Percentiles rank a stretch among this genome's conserved stretches.
Evolutionary conservation across 805 yeast genomes (phyloP).

Genomic region (Nakazawaea molendinolei): DNA sequence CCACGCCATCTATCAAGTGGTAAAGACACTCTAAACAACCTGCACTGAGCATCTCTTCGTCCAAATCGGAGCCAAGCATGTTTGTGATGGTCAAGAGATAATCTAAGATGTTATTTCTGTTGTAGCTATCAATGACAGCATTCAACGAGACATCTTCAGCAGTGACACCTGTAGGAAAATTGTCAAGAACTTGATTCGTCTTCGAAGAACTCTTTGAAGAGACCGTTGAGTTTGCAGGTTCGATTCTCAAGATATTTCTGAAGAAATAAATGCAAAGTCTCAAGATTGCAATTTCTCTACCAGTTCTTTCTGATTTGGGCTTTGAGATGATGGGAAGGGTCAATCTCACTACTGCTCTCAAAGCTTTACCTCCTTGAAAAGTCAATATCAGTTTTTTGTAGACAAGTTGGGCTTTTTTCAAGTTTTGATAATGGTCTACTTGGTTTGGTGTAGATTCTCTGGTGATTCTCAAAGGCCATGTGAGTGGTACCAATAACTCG

Average conservation of each 20-base stretch:
- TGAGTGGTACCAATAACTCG: conserved; percentile 74
- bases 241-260: conserved; percentile 73
- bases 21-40: conserved; percentile 66
- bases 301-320: conserved; percentile 48
- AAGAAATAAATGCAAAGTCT: conserved; percentile 67
- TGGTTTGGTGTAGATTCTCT: conserved; percentile 51
- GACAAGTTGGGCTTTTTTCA: conserved; percentile 57
- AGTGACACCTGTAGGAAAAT: conserved; percentile 51
- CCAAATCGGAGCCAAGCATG: conserved; percentile 58
- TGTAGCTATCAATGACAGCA: conserved; percentile 49
- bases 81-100: conserved; percentile 68
- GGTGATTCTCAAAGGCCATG: conserved; percentile 77
- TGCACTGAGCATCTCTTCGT: conserved; percentile 50
- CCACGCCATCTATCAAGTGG: conserved; percentile 52
- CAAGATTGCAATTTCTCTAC: conserved; percentile 66
- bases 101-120: conserved; percentile 65
- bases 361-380: conserved; percentile 50
- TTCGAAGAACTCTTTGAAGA: conserved; percentile 33
- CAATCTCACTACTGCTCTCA: conserved; percentile 64
- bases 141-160: conserved; percentile 64
- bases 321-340: conserved; percentile 55
- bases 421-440: conserved; percentile 45
- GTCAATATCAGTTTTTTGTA: conserved; percentile 67
- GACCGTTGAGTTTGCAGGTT: conserved; percentile 55
- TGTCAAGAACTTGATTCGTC: conserved; percentile 24